Evolutionary conservation across 1,284 basidiomycete genomes (phyloP).

Genomic region (Chiua sp.): DNA sequence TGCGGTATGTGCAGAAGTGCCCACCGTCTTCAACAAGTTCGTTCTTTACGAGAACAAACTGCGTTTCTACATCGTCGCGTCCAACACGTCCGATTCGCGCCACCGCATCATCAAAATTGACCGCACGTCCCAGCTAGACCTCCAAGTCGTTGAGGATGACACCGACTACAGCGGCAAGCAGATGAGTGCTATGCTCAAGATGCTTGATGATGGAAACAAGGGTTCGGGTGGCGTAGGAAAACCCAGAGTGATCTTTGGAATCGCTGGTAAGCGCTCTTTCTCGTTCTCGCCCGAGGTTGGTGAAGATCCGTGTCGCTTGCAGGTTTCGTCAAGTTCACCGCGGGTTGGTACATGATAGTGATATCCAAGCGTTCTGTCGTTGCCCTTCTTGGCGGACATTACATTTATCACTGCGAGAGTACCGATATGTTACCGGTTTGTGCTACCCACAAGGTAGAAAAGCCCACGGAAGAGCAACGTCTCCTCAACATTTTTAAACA

Average conservation of each 20-base stretch:
- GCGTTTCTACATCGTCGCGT: constrained; percentile 89
- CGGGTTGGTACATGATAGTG: constrained; percentile 91
- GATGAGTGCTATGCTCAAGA: constrained; percentile 89
- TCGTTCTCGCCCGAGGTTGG: neutral
- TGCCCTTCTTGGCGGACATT: constrained; percentile 94
- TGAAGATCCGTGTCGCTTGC: neutral
- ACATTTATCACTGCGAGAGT: constrained; percentile 96
- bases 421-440: constrained; percentile 84
- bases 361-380: constrained; percentile 93
- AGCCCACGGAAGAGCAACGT: constrained; percentile 83
- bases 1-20: neutral
- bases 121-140: constrained; percentile 75
- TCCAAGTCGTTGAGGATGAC: constrained; percentile 85
- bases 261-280: constrained; percentile 60
- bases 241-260: constrained; percentile 80
- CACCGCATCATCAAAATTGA: constrained; percentile 94
- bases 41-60: constrained; percentile 89
- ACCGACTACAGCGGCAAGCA: constrained; percentile 89
- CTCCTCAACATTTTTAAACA: constrained; percentile 95
- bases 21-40: constrained; percentile 80
- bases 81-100: constrained; percentile 82
- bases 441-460: constrained; percentile 79
- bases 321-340: constrained; percentile 90
- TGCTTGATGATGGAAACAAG: constrained; percentile 95
- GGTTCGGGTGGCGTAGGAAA: constrained; percentile 87